Conservation (phyloP, 352 stramenopile species). For the Aphanomyces astaci region DNA sequence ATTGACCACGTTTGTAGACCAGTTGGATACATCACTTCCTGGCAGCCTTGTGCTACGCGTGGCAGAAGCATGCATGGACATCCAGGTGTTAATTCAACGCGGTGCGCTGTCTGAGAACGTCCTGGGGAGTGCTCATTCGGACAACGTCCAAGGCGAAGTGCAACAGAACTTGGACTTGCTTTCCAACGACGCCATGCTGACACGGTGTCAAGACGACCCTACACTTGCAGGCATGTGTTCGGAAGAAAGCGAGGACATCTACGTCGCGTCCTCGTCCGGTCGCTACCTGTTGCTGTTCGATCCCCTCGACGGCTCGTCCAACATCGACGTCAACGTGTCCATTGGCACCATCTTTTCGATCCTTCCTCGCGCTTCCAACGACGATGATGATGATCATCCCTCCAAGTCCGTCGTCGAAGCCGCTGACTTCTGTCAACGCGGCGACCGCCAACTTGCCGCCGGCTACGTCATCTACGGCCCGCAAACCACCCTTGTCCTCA, state of each 20-base stretch:
- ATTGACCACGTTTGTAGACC: neutral
- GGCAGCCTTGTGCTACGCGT: neutral
- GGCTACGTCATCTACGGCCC: constrained; percentile 20
- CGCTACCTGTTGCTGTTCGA: constrained; percentile 14
- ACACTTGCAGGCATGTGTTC: constrained; percentile 12
- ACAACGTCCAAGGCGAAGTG: constrained; percentile 19
- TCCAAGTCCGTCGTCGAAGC: neutral
- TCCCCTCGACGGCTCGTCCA: constrained; percentile 18
- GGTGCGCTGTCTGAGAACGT: constrained; percentile 10
- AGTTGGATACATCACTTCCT: neutral
- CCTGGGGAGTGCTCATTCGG: constrained; percentile 6
- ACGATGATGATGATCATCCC: too few relatives aligned
- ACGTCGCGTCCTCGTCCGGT: neutral
- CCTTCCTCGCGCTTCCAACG: neutral
- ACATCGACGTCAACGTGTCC: constrained; percentile 20
- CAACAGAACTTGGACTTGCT: constrained; percentile 17
- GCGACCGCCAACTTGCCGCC: neutral
- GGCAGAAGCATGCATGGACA: constrained; percentile 4
- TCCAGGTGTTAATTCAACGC: constrained; percentile 1
- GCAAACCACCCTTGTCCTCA: constrained; percentile 12
- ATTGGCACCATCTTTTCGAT: constrained; percentile 19
- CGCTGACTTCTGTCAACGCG: constrained; percentile 7
- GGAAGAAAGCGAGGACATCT: constrained; percentile 13
- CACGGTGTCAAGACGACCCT: neutral
- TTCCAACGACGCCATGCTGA: constrained; percentile 3